Conservation (phyloP, 495 filamentous ascomycete genomes). For the Aspergillus incahuasiensis region DNA sequence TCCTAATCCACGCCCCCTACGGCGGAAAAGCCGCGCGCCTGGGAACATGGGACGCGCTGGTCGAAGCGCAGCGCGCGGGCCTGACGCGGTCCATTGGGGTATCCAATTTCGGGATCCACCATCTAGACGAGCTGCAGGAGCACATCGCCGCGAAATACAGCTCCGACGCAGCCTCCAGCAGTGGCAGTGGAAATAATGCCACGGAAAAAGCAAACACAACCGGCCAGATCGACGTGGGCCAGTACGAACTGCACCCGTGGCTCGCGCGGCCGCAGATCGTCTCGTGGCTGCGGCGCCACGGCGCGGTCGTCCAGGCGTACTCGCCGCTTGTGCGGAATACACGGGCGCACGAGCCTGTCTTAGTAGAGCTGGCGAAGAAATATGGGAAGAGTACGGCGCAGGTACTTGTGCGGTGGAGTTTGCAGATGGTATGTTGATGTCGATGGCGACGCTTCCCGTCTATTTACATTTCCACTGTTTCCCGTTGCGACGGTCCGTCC, state of each 20-base stretch:
- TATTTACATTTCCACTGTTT: too few species aligned
- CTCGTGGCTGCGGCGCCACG: slow-evolving; percentile 64
- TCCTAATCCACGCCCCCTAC: slow-evolving; percentile 35
- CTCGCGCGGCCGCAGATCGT: slow-evolving; percentile 70
- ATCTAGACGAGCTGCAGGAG: slow-evolving; percentile 60
- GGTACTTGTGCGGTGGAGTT: slow-evolving; percentile 78
- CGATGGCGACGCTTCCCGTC: too few species aligned
- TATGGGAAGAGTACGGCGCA: slow-evolving; percentile 71
- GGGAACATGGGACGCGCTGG: slow-evolving; percentile 51
- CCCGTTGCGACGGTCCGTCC: too few species aligned
- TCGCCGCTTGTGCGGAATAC: slow-evolving; percentile 67
- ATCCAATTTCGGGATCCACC: slow-evolving; percentile 52
- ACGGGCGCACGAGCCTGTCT: slow-evolving; percentile 58
- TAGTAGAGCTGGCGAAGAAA: slow-evolving; percentile 60
- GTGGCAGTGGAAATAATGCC: slow-evolving; percentile 69
- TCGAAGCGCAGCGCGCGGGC: slow-evolving; percentile 50
- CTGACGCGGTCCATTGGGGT: slow-evolving; percentile 52
- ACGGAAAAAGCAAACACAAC: too few species aligned
- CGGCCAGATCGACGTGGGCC: slow-evolving; percentile 79
- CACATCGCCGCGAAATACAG: too few species aligned
- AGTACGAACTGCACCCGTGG: slow-evolving; percentile 92
- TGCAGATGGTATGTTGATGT: slow-evolving; percentile 62
- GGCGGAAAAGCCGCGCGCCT: slow-evolving; percentile 46
- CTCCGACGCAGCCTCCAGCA: slow-evolving; percentile 52
- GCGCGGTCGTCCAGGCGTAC: slow-evolving; percentile 75